phyloP scores from a whole-genome alignment of 2,329 filamentous ascomycete genomes.

The Bimuria novae-zelandiae region DNA sequence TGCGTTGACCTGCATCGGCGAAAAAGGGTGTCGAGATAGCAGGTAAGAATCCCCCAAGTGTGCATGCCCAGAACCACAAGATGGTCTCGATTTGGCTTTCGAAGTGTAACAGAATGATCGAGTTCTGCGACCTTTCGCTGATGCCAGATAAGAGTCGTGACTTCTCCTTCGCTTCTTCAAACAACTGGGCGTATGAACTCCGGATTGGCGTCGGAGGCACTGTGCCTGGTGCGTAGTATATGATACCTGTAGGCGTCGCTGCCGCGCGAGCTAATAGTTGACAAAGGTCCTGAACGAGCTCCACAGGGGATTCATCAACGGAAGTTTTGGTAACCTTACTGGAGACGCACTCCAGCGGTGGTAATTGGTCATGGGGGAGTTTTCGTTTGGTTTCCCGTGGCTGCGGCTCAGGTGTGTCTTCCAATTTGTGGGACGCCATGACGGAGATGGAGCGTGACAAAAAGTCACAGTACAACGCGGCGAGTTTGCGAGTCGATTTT shows the following conservation, averaged over 20 bases:
- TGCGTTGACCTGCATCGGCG: slow-evolving; percentile 7
- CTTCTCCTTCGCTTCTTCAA: not conserved
- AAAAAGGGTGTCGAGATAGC: slow-evolving; percentile 10
- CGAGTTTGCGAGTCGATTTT: not conserved
- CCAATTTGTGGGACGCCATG: not conserved
- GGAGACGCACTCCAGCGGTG: not conserved
- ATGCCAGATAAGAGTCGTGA: not conserved
- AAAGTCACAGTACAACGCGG: not conserved
- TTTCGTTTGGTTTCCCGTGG: not conserved
- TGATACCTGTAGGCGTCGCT: not conserved
- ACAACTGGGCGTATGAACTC: not conserved
- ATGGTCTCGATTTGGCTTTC: slow-evolving; percentile 14
- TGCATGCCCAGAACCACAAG: slow-evolving; percentile 15
- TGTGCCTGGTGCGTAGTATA: not conserved
- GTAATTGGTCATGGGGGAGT: not conserved
- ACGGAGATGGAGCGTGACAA: not conserved
- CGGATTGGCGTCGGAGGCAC: not conserved
- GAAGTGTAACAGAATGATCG: slow-evolving; percentile 12
- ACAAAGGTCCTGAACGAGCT: not conserved
- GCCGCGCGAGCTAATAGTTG: not conserved
- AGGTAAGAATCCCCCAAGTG: slow-evolving; percentile 6
- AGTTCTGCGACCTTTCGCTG: not conserved
- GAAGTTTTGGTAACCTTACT: not conserved
- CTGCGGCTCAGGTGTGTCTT: not conserved
- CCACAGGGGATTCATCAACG: not conserved